A percentile compares a stretch with the other conserved stretches of the same genome.
phyloP scores from a whole-genome alignment of 805 yeast species.

The Lachancea waltii region DNA sequence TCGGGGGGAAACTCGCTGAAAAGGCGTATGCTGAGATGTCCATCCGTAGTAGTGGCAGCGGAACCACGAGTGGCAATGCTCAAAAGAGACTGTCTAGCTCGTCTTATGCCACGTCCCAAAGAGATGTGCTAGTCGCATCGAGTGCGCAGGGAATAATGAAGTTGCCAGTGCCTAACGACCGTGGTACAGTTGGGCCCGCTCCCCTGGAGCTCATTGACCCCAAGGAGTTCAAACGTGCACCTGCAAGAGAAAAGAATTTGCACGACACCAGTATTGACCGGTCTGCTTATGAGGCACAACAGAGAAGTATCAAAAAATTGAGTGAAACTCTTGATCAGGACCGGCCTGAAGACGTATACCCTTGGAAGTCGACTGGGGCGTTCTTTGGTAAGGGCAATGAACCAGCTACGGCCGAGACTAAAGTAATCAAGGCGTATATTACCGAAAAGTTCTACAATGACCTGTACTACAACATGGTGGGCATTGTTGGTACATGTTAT shows the following conservation, averaged over 20 bases:
- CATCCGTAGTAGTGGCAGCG: neutral
- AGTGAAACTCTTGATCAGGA: slow-evolving; percentile 13
- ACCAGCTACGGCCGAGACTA: slow-evolving; percentile 21
- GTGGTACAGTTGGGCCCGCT: slow-evolving; percentile 27
- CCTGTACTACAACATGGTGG: slow-evolving; percentile 60
- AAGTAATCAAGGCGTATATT: slow-evolving; percentile 50
- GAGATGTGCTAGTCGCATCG: slow-evolving; percentile 19
- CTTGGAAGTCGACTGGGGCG: slow-evolving; percentile 35
- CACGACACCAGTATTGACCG: slow-evolving; percentile 28
- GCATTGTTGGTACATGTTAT: slow-evolving; percentile 63
- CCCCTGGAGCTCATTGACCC: slow-evolving; percentile 29
- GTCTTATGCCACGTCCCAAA: slow-evolving; percentile 1
- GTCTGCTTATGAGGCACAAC: slow-evolving; percentile 15
- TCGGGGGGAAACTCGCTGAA: slow-evolving; percentile 10
- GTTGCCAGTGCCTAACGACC: slow-evolving; percentile 22
- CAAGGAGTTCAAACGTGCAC: slow-evolving; percentile 15
- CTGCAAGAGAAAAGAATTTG: slow-evolving; percentile 24
- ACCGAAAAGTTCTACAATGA: slow-evolving; percentile 66
- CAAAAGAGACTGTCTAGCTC: slow-evolving; percentile 4
- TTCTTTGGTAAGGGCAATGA: slow-evolving; percentile 21
- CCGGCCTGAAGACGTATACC: slow-evolving; percentile 21
- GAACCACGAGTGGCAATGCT: neutral
- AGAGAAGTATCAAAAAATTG: slow-evolving; percentile 14
- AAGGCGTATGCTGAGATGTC: slow-evolving; percentile 8
- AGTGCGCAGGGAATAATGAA: slow-evolving; percentile 17